Conservation (phyloP, 495 filamentous ascomycete genomes). For the Xylaria scruposa region DNA sequence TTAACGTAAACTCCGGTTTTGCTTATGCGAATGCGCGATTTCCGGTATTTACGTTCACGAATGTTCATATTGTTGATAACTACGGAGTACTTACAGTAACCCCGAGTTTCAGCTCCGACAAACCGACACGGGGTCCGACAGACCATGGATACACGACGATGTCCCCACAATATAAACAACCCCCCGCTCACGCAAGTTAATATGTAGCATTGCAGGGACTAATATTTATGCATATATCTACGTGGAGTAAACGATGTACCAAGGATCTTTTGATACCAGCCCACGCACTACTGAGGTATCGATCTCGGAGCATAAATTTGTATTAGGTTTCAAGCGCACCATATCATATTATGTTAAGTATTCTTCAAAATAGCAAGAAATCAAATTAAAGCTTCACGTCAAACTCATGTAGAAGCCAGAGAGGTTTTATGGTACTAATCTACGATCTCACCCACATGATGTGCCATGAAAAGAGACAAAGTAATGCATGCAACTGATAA, state of each 20-base stretch:
- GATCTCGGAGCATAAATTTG: background rate
- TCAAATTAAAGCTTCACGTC: background rate
- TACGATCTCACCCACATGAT: background rate
- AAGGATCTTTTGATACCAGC: background rate
- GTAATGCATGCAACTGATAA: background rate
- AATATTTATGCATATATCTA: background rate
- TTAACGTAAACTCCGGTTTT: background rate
- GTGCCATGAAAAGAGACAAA: background rate
- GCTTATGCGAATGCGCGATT: background rate
- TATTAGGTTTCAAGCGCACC: background rate
- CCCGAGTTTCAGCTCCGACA: no score
- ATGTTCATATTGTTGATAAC: no score
- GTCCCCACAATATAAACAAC: background rate
- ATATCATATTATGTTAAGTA: background rate
- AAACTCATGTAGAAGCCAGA: background rate
- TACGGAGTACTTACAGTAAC: no score
- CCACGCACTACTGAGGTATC: background rate
- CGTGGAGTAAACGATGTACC: background rate
- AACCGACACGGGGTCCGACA: background rate
- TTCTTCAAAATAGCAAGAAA: background rate
- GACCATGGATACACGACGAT: background rate
- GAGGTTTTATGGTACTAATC: background rate
- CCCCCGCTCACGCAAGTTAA: background rate
- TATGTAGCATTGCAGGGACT: background rate
- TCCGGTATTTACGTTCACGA: background rate